Conservation (phyloP, 371 early-diverging fungal species). For the Lichtheimia ramosa region DNA sequence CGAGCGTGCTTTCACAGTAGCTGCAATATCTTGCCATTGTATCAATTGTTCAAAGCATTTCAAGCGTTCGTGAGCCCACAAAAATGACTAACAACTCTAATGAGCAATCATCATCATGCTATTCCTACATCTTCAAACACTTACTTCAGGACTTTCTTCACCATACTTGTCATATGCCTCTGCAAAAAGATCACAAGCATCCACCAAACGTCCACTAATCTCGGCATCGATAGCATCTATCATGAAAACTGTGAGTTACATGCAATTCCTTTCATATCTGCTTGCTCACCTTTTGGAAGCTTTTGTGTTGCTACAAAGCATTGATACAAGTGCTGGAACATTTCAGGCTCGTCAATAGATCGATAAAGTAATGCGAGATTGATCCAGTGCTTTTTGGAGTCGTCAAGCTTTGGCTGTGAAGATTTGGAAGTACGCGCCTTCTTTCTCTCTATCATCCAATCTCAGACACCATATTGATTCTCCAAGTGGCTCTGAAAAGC, state of each 20-base stretch:
- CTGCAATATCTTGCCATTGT: constrained; percentile 62
- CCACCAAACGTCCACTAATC: constrained; percentile 55
- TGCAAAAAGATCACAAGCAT: constrained; percentile 50
- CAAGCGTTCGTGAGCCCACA: constrained; percentile 59
- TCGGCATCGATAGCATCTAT: constrained; percentile 62
- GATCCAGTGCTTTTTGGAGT: constrained; percentile 47
- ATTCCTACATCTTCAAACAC: neutral
- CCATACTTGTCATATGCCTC: constrained; percentile 34
- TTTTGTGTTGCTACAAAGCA: constrained; percentile 46
- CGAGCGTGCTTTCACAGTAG: constrained; percentile 38
- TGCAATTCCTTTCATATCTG: neutral
- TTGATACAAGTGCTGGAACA: constrained; percentile 62
- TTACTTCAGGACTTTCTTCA: constrained; percentile 42
- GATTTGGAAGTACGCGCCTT: constrained; percentile 3
- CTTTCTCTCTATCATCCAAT: constrained; percentile 7
- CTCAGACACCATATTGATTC: neutral
- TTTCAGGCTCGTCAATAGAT: constrained; percentile 59
- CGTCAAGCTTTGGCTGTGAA: neutral
- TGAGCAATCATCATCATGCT: neutral
- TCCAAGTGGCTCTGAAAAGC: too few relatives aligned
- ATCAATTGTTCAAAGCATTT: constrained; percentile 64
- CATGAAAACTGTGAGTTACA: neutral
- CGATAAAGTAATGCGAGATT: constrained; percentile 63
- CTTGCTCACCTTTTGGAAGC: constrained; percentile 33
- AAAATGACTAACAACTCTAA: neutral